Evolutionary conservation across 352 stramenopile genomes (phyloP).

Genomic region (Globisporangium polare): DNA sequence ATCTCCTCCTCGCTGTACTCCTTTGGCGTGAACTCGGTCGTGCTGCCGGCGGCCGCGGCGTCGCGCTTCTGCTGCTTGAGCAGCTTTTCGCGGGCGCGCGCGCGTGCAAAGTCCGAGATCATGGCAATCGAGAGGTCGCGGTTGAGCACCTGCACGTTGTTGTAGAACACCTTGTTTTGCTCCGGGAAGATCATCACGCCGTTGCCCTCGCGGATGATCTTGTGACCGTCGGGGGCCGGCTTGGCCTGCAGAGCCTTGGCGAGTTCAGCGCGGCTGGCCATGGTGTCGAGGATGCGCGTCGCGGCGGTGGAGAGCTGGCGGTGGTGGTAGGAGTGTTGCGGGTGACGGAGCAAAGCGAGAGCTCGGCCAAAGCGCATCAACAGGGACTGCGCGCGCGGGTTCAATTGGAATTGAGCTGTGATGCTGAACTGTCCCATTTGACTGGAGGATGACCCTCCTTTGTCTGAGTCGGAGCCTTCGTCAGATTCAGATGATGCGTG

Average conservation of each 20-base stretch:
- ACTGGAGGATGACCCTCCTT: background rate
- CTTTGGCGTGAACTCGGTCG: constrained; percentile 34
- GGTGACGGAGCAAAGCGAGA: background rate
- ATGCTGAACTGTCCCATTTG: background rate
- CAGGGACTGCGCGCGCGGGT: background rate
- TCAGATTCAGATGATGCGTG: background rate
- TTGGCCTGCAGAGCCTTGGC: constrained; percentile 66
- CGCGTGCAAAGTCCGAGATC: constrained; percentile 96
- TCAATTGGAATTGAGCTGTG: background rate
- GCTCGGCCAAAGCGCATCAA: constrained; percentile 11
- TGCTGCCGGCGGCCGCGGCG: constrained; percentile 29
- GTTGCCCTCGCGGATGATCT: constrained; percentile 88
- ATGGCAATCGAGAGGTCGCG: constrained; percentile 98
- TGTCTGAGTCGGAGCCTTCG: background rate
- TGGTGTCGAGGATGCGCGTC: constrained; percentile 7
- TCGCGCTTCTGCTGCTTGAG: constrained; percentile 70
- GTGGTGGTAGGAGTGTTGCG: background rate
- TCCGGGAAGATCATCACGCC: constrained; percentile 90
- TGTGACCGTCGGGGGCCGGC: constrained; percentile 54
- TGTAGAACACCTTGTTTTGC: constrained; percentile 92
- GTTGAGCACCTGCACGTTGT: constrained; percentile 97
- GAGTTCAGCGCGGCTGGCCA: constrained; percentile 46
- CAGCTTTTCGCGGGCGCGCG: constrained; percentile 70
- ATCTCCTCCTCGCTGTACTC: constrained; percentile 69
- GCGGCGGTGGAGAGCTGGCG: background rate